Evolutionary conservation across 306 rosid genomes (phyloP).

Genomic region (Vigna hirtella): DNA sequence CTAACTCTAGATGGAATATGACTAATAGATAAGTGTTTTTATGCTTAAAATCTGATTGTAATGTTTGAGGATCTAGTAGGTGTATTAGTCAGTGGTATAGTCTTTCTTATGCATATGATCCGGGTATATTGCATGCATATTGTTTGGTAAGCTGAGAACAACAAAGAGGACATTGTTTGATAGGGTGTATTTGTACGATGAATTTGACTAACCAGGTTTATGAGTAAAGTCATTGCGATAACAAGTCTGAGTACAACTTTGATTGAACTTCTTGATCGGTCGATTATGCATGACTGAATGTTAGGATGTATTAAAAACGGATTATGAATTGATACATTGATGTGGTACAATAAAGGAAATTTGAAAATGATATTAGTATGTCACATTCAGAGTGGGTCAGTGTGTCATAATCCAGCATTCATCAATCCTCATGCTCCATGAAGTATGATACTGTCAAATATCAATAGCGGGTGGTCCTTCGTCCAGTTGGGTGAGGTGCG

Average conservation of each 20-base stretch:
- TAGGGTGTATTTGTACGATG: slow-evolving; percentile 31
- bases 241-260: neutral
- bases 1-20: neutral
- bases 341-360: neutral
- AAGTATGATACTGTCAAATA: slow-evolving; percentile 12
- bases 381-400: slow-evolving; percentile 48
- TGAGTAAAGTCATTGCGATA: neutral
- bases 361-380: slow-evolving; percentile 21
- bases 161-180: neutral
- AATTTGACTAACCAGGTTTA: slow-evolving; percentile 14
- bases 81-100: neutral
- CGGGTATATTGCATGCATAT: neutral
- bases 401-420: slow-evolving; percentile 25
- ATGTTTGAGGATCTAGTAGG: slow-evolving; percentile 23
- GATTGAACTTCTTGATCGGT: too few relatives aligned
- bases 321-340: slow-evolving; percentile 9
- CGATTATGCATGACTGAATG: slow-evolving; percentile 4
- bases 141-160: neutral
- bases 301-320: neutral
- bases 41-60: slow-evolving; percentile 3
- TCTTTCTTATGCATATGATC: neutral
- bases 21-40: neutral
- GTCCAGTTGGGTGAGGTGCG: slow-evolving; percentile 31
- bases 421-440: slow-evolving; percentile 30
- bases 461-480: neutral